phyloP scores from a whole-genome alignment of 176 grass and related monocot genomes.

The Thinopyrum elongatum region DNA sequence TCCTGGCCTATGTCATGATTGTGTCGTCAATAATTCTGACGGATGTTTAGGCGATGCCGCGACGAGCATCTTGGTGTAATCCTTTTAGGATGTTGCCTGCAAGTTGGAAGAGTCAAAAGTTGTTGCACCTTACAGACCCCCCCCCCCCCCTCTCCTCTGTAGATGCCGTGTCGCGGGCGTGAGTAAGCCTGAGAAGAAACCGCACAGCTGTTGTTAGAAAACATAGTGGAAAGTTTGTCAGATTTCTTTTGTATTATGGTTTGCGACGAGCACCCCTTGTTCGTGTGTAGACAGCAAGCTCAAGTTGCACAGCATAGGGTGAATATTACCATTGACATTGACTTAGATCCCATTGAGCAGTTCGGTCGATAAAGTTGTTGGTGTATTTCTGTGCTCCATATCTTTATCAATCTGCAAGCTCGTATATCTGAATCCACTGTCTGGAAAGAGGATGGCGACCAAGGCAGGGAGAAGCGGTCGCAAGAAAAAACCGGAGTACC shows the following conservation, averaged over 20 bases:
- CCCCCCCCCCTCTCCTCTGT: slow-evolving; percentile 36
- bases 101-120: slow-evolving; percentile 36
- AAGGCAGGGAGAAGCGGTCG: too few relatives aligned
- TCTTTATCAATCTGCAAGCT: background rate
- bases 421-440: background rate
- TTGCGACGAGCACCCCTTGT: background rate
- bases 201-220: slow-evolving; percentile 23
- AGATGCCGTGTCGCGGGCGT: slow-evolving; percentile 44
- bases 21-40: slow-evolving; percentile 97
- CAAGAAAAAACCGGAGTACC: too few relatives aligned
- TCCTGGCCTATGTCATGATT: slow-evolving; percentile 93
- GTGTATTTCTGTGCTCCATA: background rate
- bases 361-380: background rate
- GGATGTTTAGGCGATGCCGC: slow-evolving; percentile 62
- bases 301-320: slow-evolving; percentile 17
- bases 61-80: slow-evolving; percentile 24
- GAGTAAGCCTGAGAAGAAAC: slow-evolving; percentile 15
- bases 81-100: background rate
- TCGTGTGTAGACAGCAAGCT: slow-evolving; percentile 20
- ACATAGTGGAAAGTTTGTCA: slow-evolving; percentile 17
- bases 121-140: slow-evolving; percentile 35
- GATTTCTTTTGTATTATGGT: background rate
- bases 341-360: background rate
- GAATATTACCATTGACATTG: background rate
- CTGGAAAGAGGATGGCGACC: background rate